Evolutionary conservation across 202 grass and related monocot genomes (phyloP), one percentile per base, ranked within the genome.

Genomic region (Panicum virgatum): DNA sequence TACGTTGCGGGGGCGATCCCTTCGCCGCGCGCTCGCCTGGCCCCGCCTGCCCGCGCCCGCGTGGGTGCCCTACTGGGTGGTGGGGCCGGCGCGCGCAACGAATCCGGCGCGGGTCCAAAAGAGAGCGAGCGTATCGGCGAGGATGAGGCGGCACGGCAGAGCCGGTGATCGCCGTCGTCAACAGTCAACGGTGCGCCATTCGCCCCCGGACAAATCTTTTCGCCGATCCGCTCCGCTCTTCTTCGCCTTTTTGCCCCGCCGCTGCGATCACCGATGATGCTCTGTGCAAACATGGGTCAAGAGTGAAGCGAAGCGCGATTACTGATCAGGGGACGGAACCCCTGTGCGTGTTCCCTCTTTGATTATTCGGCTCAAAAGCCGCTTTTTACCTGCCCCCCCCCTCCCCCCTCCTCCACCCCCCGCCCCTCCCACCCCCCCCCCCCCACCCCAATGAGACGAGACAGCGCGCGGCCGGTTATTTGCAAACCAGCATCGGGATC

Each of bases 281-380:
- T 52, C 43, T 68, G 11, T 16, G 36, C 40, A 40, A 54, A 52
- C 62, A 67, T 54, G 77, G 77, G 63, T 40, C 9, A 69, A 69
- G 63, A 69, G 63, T 67, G 36, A n/a, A n/a, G n/a, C n/a, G n/a
- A 69, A 45, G 64, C 57, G 63, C 77, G 18, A 58, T 76, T 68
- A 46, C 72, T 26, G 18, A 36, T 43, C 46, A 27, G 63, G 36
- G 16, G 14, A 46, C 18, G 48, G 51, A 51, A 16, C 30, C 45
- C 7, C 20, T n/a, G 51, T 22, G 51, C 16, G 5, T 30, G 8
- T 52, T 5, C 11, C 5, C 42, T 26, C 42, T 23, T 69, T 39
- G 22, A 20, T 53, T 40, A 50, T 54, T 43, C 43, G 68, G 44
- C 6, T 71, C 9, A 0, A 70, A 70, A 47, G 15, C 19, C 3